phyloP scores from a whole-genome alignment of 352 stramenopile species.

The Phytophthora quininea region DNA sequence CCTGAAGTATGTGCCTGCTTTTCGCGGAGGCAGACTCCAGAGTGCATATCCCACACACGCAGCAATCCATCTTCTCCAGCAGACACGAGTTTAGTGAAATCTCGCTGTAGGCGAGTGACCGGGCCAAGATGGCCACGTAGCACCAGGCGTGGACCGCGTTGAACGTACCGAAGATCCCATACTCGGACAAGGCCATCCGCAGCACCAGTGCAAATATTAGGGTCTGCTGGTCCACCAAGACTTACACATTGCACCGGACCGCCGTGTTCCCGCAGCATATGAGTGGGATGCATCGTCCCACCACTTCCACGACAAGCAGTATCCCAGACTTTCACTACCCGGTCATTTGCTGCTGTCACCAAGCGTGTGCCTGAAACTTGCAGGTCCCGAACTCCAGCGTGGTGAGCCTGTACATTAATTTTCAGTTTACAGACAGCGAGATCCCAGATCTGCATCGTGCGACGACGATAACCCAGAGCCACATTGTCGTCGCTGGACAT shows the following conservation, averaged over 20 bases:
- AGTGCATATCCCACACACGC: conserved; percentile 84
- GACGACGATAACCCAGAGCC: conserved; percentile 57
- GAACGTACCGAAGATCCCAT: conserved; percentile 82
- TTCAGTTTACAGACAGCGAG: conserved; percentile 58
- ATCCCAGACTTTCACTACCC: conserved; percentile 83
- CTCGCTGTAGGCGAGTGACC: conserved; percentile 72
- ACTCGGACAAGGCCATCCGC: conserved; percentile 79
- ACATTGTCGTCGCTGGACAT: conserved; percentile 66
- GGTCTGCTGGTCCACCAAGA: conserved; percentile 73
- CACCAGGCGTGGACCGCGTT: conserved; percentile 67
- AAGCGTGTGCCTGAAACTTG: conserved; percentile 76
- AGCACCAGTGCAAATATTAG: conserved; percentile 78
- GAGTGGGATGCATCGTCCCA: conserved; percentile 44
- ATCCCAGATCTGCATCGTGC: conserved; percentile 79
- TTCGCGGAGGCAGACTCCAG: conserved; percentile 67
- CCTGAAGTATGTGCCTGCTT: conserved; percentile 61
- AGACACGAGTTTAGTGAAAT: conserved; percentile 85
- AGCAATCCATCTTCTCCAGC: conserved; percentile 76
- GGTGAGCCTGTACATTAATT: conserved; percentile 61
- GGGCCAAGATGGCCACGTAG: conserved; percentile 55
- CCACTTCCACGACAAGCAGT: conserved; percentile 56
- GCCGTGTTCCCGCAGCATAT: conserved; percentile 65
- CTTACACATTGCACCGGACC: conserved; percentile 74
- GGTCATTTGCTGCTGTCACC: conserved; percentile 78
- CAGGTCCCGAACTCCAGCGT: conserved; percentile 60